These are phyloP conservation scores for Xanthoparmelia taractica DNA, from an alignment of 495 filamentous ascomycete genomes.

Conservation along the genomic window DNA sequence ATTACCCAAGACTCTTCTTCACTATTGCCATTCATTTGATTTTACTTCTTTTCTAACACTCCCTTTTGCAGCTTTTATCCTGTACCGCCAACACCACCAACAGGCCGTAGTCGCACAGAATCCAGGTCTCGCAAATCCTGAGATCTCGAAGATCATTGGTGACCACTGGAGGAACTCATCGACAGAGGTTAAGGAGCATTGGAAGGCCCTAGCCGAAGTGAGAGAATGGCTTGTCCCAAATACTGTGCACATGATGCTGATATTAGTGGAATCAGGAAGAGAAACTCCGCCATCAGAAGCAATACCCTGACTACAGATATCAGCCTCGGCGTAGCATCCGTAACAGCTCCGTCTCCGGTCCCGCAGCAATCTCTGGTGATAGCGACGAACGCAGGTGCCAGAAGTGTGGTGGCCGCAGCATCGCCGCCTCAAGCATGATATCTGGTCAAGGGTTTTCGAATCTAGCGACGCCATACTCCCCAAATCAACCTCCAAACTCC, in stretches of 20 bases:
- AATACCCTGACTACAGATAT: conserved; percentile 91
- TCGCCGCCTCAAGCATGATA: conserved; percentile 24
- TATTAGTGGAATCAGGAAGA: conserved; percentile 63
- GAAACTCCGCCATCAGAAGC: conserved; percentile 78
- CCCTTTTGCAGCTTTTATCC: conserved; percentile 72
- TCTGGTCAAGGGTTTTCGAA: conserved; percentile 5
- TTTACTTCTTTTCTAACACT: conserved; percentile 16
- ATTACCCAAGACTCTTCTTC: background rate
- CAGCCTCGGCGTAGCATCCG: conserved; percentile 74
- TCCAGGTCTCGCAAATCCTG: conserved; percentile 87
- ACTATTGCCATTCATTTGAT: conserved; percentile 14
- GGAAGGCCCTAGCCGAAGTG: conserved; percentile 85
- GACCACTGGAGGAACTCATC: conserved; percentile 77
- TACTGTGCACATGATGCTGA: background rate
- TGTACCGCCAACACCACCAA: conserved; percentile 94
- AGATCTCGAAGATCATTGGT: conserved; percentile 97
- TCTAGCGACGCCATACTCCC: conserved; percentile 40
- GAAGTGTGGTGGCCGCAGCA: conserved; percentile 27
- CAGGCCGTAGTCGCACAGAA: conserved; percentile 68
- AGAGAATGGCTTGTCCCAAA: background rate
- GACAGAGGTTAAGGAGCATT: conserved; percentile 69
- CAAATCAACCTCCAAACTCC: conserved; percentile 12
- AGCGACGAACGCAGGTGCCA: conserved; percentile 44
- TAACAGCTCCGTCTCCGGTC: conserved; percentile 22
- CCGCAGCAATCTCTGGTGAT: conserved; percentile 30